Conservation (phyloP, 257 asterid genomes). For the Solanum appendiculatum region DNA sequence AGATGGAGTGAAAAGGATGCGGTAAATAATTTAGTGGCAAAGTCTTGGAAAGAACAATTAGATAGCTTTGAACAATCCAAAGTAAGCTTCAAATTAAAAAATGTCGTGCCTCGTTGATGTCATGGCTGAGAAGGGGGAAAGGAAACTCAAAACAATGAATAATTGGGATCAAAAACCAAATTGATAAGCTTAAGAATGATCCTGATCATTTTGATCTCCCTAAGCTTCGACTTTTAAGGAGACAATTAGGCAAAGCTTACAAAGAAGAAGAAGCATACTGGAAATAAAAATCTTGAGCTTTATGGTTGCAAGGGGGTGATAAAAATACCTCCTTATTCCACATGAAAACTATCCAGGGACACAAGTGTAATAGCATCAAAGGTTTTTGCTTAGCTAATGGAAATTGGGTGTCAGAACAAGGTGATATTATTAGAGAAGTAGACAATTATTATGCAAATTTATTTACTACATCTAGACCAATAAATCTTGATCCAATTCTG, state of each 20-base stretch:
- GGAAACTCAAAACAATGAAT: not conserved
- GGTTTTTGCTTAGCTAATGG: not conserved
- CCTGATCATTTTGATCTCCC: not conserved
- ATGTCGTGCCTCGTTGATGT: too few species aligned
- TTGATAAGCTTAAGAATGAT: not conserved
- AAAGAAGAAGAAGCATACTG: too few species aligned
- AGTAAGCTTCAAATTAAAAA: too few species aligned
- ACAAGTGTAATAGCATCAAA: too few species aligned
- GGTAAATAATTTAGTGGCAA: too few species aligned
- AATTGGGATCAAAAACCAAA: not conserved
- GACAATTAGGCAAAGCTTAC: too few species aligned
- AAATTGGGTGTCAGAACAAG: not conserved
- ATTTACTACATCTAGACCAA: not conserved
- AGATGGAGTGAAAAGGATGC: not conserved
- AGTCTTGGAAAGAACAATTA: too few species aligned
- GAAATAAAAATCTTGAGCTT: not conserved
- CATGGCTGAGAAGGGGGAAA: not conserved
- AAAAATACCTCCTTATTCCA: too few species aligned
- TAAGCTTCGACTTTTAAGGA: not conserved
- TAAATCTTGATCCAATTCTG: too few species aligned
- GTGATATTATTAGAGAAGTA: not conserved
- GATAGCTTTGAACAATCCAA: not conserved
- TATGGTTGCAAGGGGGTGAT: not conserved
- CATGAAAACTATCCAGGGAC: not conserved
- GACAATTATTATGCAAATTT: not conserved